A percentile compares a stretch with the other conserved stretches of the same genome.
Evolutionary conservation across 179 eudicot genomes (phyloP).

Genomic region (Silene noctiflora): DNA sequence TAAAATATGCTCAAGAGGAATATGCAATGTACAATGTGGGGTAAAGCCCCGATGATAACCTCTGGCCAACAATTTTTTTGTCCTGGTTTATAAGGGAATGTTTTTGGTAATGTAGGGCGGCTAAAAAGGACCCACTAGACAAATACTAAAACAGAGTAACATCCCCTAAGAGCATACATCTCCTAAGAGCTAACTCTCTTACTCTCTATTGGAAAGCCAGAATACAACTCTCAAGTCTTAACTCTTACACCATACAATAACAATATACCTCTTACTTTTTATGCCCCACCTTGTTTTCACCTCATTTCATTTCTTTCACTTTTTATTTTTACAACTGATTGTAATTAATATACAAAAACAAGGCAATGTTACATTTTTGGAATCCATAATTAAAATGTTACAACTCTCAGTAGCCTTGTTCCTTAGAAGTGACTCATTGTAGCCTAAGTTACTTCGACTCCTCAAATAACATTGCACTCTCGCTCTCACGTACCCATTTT

Average conservation of each 20-base stretch:
- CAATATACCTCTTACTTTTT: not conserved
- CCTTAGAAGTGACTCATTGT: not conserved
- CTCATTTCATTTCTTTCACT: not conserved
- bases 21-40: constrained; percentile 16
- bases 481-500: too few species aligned
- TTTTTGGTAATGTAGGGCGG: constrained; percentile 15
- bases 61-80: constrained; percentile 1
- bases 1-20: constrained; percentile 10
- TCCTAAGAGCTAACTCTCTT: not conserved
- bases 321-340: not conserved
- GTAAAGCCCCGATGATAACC: constrained; percentile 8
- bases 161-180: constrained; percentile 8
- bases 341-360: not conserved
- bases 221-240: not conserved
- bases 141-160: constrained; percentile 7
- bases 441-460: not conserved
- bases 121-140: constrained; percentile 13
- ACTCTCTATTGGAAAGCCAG: not conserved
- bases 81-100: constrained; percentile 1
- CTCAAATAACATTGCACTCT: not conserved
- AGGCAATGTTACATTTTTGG: not conserved
- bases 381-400: too few species aligned
- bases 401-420: not conserved
- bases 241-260: not conserved
- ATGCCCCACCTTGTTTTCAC: not conserved